Conservation (phyloP, 2,329 filamentous ascomycete species). For the Talaromyces sp. region DNA sequence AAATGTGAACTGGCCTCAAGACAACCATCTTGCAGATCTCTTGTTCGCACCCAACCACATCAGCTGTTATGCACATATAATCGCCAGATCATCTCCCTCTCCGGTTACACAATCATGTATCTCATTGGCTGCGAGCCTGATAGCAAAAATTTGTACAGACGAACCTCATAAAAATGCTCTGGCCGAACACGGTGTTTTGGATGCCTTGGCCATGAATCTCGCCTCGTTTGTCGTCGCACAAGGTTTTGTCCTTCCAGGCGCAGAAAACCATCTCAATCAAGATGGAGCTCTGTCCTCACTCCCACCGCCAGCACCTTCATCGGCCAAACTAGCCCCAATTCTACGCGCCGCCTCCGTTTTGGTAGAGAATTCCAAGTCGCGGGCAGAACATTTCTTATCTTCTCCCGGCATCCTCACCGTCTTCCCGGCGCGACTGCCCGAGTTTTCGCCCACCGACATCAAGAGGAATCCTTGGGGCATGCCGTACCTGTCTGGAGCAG, state of each 20-base stretch:
- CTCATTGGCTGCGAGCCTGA: conserved; percentile 41
- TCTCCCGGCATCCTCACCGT: conserved; percentile 65
- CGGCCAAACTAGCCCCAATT: conserved; percentile 60
- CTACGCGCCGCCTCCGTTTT: conserved; percentile 73
- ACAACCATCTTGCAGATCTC: conserved; percentile 52
- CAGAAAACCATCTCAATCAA: conserved; percentile 50
- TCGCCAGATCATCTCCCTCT: conserved; percentile 54
- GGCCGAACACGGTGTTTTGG: conserved; percentile 67
- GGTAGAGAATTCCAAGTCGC: conserved; percentile 71
- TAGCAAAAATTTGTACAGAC: conserved; percentile 61
- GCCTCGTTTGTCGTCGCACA: conserved; percentile 64
- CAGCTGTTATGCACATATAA: conserved; percentile 58
- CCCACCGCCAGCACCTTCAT: conserved; percentile 56
- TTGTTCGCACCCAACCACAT: conserved; percentile 62
- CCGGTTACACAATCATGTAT: conserved; percentile 48
- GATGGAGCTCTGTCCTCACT: conserved; percentile 54
- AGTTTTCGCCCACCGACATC: conserved; percentile 47
- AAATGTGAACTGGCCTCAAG: conserved; percentile 45
- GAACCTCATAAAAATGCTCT: conserved; percentile 67
- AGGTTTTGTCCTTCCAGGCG: conserved; percentile 63
- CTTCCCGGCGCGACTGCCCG: conserved; percentile 54
- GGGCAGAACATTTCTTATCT: conserved; percentile 65
- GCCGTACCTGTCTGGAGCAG: conserved; percentile 50
- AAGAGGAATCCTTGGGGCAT: conserved; percentile 48
- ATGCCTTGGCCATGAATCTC: conserved; percentile 69